phyloP scores from a whole-genome alignment of 306 rosid genomes.

The Comarum palustre region DNA sequence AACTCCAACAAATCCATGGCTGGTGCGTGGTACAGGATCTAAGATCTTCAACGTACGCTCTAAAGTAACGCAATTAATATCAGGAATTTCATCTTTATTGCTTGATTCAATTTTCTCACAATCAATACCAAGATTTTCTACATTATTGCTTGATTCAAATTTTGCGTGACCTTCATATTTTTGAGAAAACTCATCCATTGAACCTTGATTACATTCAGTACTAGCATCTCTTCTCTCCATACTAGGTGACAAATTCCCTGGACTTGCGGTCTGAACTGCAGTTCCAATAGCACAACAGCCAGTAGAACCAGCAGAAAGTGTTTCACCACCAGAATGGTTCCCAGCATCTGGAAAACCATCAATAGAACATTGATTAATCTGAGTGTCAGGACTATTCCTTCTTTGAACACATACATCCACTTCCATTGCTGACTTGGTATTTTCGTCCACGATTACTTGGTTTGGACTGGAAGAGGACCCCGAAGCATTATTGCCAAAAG shows the following conservation, averaged over 20 bases:
- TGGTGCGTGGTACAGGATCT: slow-evolving; percentile 26
- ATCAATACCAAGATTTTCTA: slow-evolving; percentile 20
- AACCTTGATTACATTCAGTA: slow-evolving; percentile 34
- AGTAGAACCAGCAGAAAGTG: slow-evolving; percentile 28
- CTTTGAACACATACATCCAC: slow-evolving; percentile 29
- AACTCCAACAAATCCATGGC: slow-evolving; percentile 18
- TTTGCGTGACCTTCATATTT: slow-evolving; percentile 30
- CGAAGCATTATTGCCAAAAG: slow-evolving; percentile 31
- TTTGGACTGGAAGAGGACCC: slow-evolving; percentile 35
- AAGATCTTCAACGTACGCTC: slow-evolving; percentile 30
- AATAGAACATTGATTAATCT: slow-evolving; percentile 32
- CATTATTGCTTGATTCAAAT: slow-evolving; percentile 21
- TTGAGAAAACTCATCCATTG: slow-evolving; percentile 32
- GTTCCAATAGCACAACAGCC: slow-evolving; percentile 32
- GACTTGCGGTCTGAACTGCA: slow-evolving; percentile 29
- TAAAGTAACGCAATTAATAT: slow-evolving; percentile 32
- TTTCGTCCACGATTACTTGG: slow-evolving; percentile 34
- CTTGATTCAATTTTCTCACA: slow-evolving; percentile 15
- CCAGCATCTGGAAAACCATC: slow-evolving; percentile 28
- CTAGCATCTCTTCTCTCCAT: slow-evolving; percentile 32
- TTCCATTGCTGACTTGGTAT: slow-evolving; percentile 26
- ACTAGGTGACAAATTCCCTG: slow-evolving; percentile 32
- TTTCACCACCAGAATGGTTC: slow-evolving; percentile 34
- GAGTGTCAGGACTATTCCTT: slow-evolving; percentile 28
- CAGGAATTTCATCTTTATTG: slow-evolving; percentile 23